Evolutionary conservation across 352 stramenopile genomes (phyloP).

Genomic region (Pythium chondricola): DNA sequence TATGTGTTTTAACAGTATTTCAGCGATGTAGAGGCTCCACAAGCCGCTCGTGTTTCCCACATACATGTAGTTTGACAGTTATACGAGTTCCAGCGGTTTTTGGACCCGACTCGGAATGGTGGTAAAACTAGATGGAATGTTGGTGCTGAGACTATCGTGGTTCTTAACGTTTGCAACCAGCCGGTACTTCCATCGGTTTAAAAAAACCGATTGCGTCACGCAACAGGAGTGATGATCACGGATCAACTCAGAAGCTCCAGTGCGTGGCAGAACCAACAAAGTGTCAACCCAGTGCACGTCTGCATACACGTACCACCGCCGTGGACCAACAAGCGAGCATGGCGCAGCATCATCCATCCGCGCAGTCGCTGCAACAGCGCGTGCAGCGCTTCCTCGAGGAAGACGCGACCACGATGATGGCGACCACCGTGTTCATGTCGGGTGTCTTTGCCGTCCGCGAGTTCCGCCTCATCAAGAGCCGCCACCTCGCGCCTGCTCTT

Average conservation of each 20-base stretch:
- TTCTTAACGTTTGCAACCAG: background rate
- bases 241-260: constrained; percentile 8
- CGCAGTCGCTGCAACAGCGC: constrained; percentile 29
- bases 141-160: background rate
- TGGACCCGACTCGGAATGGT: constrained; percentile 1
- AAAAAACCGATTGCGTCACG: background rate
- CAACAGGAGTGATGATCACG: constrained; percentile 3
- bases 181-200: too few relatives aligned
- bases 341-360: too few relatives aligned
- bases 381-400: constrained; percentile 42
- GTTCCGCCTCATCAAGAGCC: too few relatives aligned
- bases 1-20: too few relatives aligned
- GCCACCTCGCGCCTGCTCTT: constrained; percentile 2
- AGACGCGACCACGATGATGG: constrained; percentile 28
- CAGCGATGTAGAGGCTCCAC: too few relatives aligned
- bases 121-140: background rate
- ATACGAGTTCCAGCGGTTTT: background rate
- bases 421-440: constrained; percentile 25
- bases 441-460: constrained; percentile 25
- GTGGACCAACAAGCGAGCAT: too few relatives aligned
- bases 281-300: background rate
- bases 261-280: too few relatives aligned
- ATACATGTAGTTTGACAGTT: too few relatives aligned
- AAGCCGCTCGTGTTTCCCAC: too few relatives aligned
- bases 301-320: too few relatives aligned